phyloP scores from a whole-genome alignment of 179 eudicot species.

The Beta macrorhiza region DNA sequence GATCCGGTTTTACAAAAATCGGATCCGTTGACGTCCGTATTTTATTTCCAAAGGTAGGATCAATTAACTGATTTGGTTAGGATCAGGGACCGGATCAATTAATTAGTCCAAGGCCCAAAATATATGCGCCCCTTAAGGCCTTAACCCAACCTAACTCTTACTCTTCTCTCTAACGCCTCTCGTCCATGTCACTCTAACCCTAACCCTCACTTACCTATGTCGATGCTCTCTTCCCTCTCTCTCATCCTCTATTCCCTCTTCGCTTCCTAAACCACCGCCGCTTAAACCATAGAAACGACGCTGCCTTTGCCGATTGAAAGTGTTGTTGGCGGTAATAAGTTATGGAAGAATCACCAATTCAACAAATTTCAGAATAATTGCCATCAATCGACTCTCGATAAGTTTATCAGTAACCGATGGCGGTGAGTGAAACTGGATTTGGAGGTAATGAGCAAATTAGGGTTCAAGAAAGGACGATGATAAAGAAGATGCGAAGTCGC shows the following conservation, averaged over 20 bases:
- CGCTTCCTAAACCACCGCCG: constrained; percentile 44
- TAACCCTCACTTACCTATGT: too few relatives aligned
- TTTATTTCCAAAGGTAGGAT: too few relatives aligned
- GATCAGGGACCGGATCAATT: too few relatives aligned
- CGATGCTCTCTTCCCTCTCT: too few relatives aligned
- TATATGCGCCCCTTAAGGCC: too few relatives aligned
- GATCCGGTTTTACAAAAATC: too few relatives aligned
- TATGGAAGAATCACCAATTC: constrained; percentile 5
- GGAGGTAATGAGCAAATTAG: constrained; percentile 24
- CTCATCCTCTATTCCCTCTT: not conserved
- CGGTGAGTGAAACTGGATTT: constrained; percentile 6
- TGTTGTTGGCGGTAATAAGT: not conserved
- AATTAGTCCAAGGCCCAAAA: too few relatives aligned
- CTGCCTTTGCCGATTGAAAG: not conserved
- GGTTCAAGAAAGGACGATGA: constrained; percentile 23
- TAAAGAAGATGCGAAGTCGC: not conserved
- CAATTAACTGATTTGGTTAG: too few relatives aligned
- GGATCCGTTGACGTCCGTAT: too few relatives aligned
- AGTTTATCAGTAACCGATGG: constrained; percentile 22
- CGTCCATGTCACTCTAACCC: too few relatives aligned
- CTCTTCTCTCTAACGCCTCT: too few relatives aligned
- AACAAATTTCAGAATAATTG: constrained; percentile 21
- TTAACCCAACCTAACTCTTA: too few relatives aligned
- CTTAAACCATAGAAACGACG: constrained; percentile 19
- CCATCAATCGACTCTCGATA: constrained; percentile 42